Evolutionary conservation across 495 filamentous ascomycete species (phyloP), one percentile per base, ranked within the genome.

Genomic region (Letharia lupina): DNA sequence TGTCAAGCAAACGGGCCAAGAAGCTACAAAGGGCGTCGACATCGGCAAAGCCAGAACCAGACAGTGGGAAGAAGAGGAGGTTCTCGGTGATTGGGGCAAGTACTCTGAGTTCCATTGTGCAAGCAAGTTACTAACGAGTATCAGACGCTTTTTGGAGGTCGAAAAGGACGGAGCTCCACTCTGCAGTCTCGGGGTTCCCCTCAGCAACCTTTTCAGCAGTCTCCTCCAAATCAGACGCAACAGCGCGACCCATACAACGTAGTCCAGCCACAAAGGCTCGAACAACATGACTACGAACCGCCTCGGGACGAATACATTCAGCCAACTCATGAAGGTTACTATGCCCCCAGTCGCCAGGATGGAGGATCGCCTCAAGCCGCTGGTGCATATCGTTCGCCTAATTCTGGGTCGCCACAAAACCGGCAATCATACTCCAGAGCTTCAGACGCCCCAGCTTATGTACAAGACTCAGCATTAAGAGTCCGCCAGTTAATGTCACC

Each of bases 51-150:
- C 57, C 71, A 23, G 72, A 76, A 35, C 61, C 50, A 44, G 70
- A 70, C 31, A 58, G 66, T 54, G 64, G 68, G 20, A 82, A 81
- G 74, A 83, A 82, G 68, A 80, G 77, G 45, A 71, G 80, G 40
- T 81, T 82, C 62, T 82, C 80, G 2, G 72, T 72, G 15, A 68
- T 82, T 39, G 75, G 78, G 15, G 69, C 70, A 52, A 63, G 75
- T 10, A 16, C 15, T 18, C 42, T 20, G 28, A 23, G 33, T 52
- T 4, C 23, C 12, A 10, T 59, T 20, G 62, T 16, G 44, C 3
- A 41, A 64, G 56, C 39, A 52, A 50, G 1, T 62, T 45, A 48
- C 70, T 73, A 60, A 68, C 63, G 2, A 61, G 39, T 23, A 60
- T 44, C 58, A 68, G 71, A 68, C 44, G 65, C 45, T 76, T 61